Conservation (phyloP, 768 basidiomycete genomes). For the Stropharia rugosoannulata region DNA sequence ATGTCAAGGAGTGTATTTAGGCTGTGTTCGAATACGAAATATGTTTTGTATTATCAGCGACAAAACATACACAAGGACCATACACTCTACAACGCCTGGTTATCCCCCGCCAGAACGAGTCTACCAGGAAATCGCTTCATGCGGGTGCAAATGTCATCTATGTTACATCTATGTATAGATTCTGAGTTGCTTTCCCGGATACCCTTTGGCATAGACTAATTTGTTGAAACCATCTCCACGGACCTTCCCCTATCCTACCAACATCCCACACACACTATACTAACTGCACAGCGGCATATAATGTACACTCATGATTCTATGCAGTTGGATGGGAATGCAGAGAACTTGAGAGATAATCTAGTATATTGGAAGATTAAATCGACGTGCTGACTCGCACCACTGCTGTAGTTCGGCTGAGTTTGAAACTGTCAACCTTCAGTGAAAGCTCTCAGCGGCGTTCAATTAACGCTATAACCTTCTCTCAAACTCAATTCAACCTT, state of each 20-base stretch:
- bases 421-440: too few relatives aligned
- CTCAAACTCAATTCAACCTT: too few relatives aligned
- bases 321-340: not conserved
- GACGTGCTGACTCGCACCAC: too few relatives aligned
- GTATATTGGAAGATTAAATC: too few relatives aligned
- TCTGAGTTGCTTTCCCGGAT: constrained; percentile 31
- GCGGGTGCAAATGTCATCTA: constrained; percentile 43
- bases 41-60: constrained; percentile 25
- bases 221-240: constrained; percentile 46
- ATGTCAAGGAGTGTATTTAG: constrained; percentile 17
- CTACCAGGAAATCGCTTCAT: constrained; percentile 56
- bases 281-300: constrained; percentile 21
- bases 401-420: too few relatives aligned
- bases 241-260: too few relatives aligned
- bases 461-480: too few relatives aligned
- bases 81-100: constrained; percentile 46
- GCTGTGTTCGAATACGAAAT: too few relatives aligned
- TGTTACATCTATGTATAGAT: constrained; percentile 48
- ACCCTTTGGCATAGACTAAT: not conserved
- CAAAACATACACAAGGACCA: constrained; percentile 45
- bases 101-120: constrained; percentile 45
- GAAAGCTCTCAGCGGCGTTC: too few relatives aligned
- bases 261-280: constrained; percentile 50
- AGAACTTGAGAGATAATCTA: not conserved
- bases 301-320: not conserved